Percentiles rank a stretch among this genome's conserved stretches.
Conservation (phyloP, 2,329 filamentous ascomycete genomes). For the Cladosporium sp. region DNA sequence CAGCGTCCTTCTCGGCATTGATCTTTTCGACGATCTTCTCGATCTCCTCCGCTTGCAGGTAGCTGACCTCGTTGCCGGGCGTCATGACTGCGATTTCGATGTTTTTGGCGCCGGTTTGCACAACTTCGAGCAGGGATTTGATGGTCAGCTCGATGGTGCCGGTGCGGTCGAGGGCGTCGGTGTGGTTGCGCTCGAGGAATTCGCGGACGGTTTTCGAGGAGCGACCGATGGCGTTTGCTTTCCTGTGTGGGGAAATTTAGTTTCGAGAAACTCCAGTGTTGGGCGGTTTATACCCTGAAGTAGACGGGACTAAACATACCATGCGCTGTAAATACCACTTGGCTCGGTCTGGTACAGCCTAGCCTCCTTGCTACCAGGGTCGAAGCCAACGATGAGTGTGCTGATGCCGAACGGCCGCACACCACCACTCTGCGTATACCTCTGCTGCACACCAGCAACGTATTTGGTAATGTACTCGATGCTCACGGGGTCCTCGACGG, state of each 20-base stretch:
- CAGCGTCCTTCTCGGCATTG: slow-evolving; percentile 98
- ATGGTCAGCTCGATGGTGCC: slow-evolving; percentile 95
- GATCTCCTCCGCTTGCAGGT: slow-evolving; percentile 93
- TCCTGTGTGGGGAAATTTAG: slow-evolving; percentile 72
- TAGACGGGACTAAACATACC: slow-evolving; percentile 57
- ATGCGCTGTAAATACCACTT: slow-evolving; percentile 98
- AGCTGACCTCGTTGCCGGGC: slow-evolving; percentile 85
- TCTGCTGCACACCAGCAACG: slow-evolving; percentile 94
- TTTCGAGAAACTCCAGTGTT: slow-evolving; percentile 14
- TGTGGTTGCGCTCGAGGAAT: slow-evolving; percentile 98
- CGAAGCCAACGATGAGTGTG: slow-evolving; percentile 97
- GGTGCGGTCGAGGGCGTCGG: slow-evolving; percentile 95
- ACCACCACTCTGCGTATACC: slow-evolving; percentile 98
- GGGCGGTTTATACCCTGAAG: neutral
- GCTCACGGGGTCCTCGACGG: slow-evolving; percentile 93
- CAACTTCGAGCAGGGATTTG: slow-evolving; percentile 96
- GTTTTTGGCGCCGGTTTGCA: slow-evolving; percentile 98
- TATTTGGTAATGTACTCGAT: slow-evolving; percentile 99
- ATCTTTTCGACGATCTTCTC: slow-evolving; percentile 98
- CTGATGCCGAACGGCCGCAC: slow-evolving; percentile 98
- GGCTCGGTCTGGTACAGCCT: slow-evolving; percentile 97
- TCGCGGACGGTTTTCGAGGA: slow-evolving; percentile 99
- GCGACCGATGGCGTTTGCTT: slow-evolving; percentile 97
- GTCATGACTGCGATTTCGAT: slow-evolving; percentile 99
- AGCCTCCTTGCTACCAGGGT: slow-evolving; percentile 84